A percentile compares a stretch with the other conserved stretches of the same genome.
Conservation (phyloP, 2,329 filamentous ascomycete genomes). For the Aspergillus neotritici region DNA sequence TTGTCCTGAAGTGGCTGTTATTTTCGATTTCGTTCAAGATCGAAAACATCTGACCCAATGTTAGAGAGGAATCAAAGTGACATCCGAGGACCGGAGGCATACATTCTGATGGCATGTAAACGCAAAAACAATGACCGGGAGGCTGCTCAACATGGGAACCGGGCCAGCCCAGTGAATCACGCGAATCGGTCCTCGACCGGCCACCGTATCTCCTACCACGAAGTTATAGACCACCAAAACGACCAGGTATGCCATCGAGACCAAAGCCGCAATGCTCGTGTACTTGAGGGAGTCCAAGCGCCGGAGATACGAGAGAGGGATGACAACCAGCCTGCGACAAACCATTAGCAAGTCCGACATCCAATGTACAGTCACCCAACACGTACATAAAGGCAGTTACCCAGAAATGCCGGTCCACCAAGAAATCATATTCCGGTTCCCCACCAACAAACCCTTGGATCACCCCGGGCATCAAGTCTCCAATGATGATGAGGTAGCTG, state of each 20-base stretch:
- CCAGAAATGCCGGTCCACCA: slow-evolving; percentile 93
- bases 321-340: slow-evolving; percentile 67
- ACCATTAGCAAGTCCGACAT: slow-evolving; percentile 12
- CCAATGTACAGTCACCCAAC: background rate
- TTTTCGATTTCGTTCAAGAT: slow-evolving; percentile 92
- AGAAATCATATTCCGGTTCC: slow-evolving; percentile 61
- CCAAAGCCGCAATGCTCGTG: slow-evolving; percentile 82
- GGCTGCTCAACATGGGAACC: slow-evolving; percentile 71
- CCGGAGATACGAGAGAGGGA: slow-evolving; percentile 86
- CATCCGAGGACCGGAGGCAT: slow-evolving; percentile 25
- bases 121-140: slow-evolving; percentile 97
- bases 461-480: slow-evolving; percentile 95
- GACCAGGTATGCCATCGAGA: slow-evolving; percentile 91
- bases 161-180: slow-evolving; percentile 73
- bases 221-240: slow-evolving; percentile 92
- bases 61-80: slow-evolving; percentile 4
- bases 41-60: slow-evolving; percentile 77
- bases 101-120: slow-evolving; percentile 99
- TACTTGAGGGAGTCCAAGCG: slow-evolving; percentile 95
- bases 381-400: slow-evolving; percentile 86
- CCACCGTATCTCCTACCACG: slow-evolving; percentile 66
- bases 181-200: slow-evolving; percentile 67
- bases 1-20: slow-evolving; percentile 71
- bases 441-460: slow-evolving; percentile 69
- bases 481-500: slow-evolving; percentile 97